Base-by-base conservation (phyloP, 2,329 filamentous ascomycete species). In the Cytospora piceae region DNA sequence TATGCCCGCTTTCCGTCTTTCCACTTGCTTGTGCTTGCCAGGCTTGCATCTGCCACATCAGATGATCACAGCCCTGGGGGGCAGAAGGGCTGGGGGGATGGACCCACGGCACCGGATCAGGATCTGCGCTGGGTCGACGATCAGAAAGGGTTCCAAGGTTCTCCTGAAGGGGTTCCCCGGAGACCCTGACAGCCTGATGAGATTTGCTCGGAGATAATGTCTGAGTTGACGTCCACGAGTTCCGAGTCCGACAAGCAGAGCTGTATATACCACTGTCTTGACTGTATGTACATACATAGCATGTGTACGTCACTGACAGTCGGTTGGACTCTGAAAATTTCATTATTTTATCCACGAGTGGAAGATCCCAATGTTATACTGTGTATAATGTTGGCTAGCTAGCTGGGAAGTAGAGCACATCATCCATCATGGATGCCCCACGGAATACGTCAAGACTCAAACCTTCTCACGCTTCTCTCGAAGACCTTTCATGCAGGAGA, bases 81-180 rank as follows among this genome's bases (percentile, higher is more conserved):
- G 46, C 46, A 4, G 4, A 11, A 14, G 46, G n/a, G n/a, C 22
- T 49, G 8, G 2, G 24, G 46, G 46, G 46, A 11, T 4, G 46
- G 46, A 49, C 46, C 46, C 46, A 49, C 46, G 46, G 46, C 46
- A 49, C 46, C 22, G 46, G 46, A 49, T 49, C 46, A 49, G 11
- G 46, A 49, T 49, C 46, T 49, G 46, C 46, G 46, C n/a, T 49
- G n/a, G 46, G 46, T 49, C n/a, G 46, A 24, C n/a, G 46, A 49
- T 49, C 46, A 49, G n/a, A 22, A 49, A 24, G 22, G 46, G n/a
- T 14, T 24, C 34, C 34, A 14, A 37, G 12, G 34, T 14, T 49
- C n/a, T n/a, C 46, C 46, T 24, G n/a, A 22, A 24, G n/a, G 20
- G n/a, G n/a, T 49, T n/a, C 39, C 17, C 39, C 17, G 39, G 17